Base-by-base conservation (phyloP, 495 filamentous ascomycete species). In the Clavariopsis aquatica region DNA sequence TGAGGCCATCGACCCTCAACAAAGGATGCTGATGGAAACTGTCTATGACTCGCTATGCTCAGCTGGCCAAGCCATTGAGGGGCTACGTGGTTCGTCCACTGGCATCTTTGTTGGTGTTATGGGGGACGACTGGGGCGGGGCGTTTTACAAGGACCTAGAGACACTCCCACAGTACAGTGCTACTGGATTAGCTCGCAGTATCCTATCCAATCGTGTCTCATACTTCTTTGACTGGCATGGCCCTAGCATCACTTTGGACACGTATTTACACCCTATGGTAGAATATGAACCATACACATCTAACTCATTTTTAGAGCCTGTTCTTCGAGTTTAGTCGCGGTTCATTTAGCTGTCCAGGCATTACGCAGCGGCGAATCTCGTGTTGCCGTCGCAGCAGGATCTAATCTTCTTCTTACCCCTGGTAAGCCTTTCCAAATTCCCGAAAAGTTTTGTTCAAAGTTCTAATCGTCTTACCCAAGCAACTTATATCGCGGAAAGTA, bases 221-320 rank as follows among this genome's bases (percentile, higher is more conserved):
- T 64, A 31, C 23, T 41, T 45, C 36, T 69, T 64, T 29, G 60
- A 64, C 22, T 60, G 68, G 24, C 47, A 46, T 17, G 61, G 66
- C 22, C 66, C 66, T 17, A n/a, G n/a, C n/a, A n/a, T n/a, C n/a
- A n/a, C n/a, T n/a, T n/a, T n/a, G n/a, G n/a, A n/a, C n/a, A n/a
- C n/a, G n/a, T n/a, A n/a, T n/a, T n/a, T n/a, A n/a, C n/a, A n/a
- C n/a, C 34, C 28, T 20, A 41, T 69, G 23, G 38, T 43, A 43
- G 8, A 17, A 9, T 43, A 15, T 17, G 38, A 3, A n/a, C n/a
- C n/a, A n/a, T n/a, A n/a, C n/a, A n/a, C 38, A 3, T 43, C 38
- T 43, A 15, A 17, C 38, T 43, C 3, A 17, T n/a, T 10, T 43
- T 17, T 27, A 65, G 55, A 15, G 66, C 62, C 1, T 69, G 66